A percentile compares a stretch with the other conserved stretches of the same genome.
These are phyloP conservation scores for Neoboletus magnificus DNA, from an alignment of 768 basidiomycete species.

Conservation along the genomic window DNA sequence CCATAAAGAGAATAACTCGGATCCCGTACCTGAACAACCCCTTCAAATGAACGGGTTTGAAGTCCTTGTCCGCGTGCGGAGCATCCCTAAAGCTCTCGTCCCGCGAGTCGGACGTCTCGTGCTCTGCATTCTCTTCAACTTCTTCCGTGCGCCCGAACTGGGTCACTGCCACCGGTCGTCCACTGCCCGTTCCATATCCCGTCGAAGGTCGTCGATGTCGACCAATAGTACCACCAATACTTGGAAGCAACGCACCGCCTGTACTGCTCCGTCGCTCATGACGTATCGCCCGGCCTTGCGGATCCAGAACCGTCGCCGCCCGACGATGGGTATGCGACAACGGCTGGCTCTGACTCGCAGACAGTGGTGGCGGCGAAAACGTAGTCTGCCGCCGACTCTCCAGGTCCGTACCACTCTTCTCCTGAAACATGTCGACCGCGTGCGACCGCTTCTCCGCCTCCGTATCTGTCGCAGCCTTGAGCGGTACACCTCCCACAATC, in stretches of 20 bases:
- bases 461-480: slow-evolving; percentile 38
- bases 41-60: slow-evolving; percentile 94
- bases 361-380: slow-evolving; percentile 31
- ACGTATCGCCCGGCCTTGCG: slow-evolving; percentile 54
- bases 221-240: slow-evolving; percentile 56
- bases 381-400: slow-evolving; percentile 21
- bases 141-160: slow-evolving; percentile 52
- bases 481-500: slow-evolving; percentile 43
- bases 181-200: slow-evolving; percentile 42
- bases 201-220: slow-evolving; percentile 71
- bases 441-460: slow-evolving; percentile 31
- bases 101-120: slow-evolving; percentile 29
- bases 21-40: slow-evolving; percentile 82
- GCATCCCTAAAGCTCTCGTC: slow-evolving; percentile 48
- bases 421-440: slow-evolving; percentile 18
- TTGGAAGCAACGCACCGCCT: slow-evolving; percentile 53
- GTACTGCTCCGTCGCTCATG: slow-evolving; percentile 80
- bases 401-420: slow-evolving; percentile 22
- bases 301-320: slow-evolving; percentile 75
- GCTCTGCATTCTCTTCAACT: slow-evolving; percentile 47
- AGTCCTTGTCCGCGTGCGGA: slow-evolving; percentile 62
- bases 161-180: slow-evolving; percentile 37
- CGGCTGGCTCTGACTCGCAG: slow-evolving; percentile 53
- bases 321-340: slow-evolving; percentile 61
- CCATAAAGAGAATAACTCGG: not conserved